These are phyloP conservation scores for Tetracentron sinense DNA, from an alignment of 164 flowering plant genomes.

Conservation along the genomic window DNA sequence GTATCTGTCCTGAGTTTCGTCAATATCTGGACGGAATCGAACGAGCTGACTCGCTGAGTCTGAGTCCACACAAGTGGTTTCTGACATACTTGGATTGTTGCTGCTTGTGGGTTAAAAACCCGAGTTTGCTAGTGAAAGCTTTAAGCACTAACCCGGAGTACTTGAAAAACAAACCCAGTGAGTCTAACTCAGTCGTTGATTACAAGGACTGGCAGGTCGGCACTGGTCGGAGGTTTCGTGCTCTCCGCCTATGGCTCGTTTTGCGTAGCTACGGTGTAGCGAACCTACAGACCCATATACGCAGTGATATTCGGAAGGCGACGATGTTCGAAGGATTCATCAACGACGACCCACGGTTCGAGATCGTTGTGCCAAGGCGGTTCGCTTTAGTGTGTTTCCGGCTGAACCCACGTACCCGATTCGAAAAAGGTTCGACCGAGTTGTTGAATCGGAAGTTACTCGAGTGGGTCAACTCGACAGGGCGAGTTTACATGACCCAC, in stretches of 20 bases:
- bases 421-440: conserved; percentile 13
- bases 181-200: conserved; percentile 45
- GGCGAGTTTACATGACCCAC: conserved; percentile 47
- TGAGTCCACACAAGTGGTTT: conserved; percentile 62
- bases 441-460: conserved; percentile 40
- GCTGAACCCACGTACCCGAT: conserved; percentile 15
- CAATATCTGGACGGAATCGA: conserved; percentile 46
- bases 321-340: conserved; percentile 41
- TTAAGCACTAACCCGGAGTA: conserved; percentile 50
- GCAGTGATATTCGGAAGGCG: conserved; percentile 44
- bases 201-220: conserved; percentile 72
- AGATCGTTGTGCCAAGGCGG: conserved; percentile 42
- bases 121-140: conserved; percentile 24
- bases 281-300: conserved; percentile 44
- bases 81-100: conserved; percentile 51
- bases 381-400: conserved; percentile 60
- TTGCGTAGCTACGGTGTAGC: conserved; percentile 46
- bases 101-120: conserved; percentile 54
- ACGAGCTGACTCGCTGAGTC: conserved; percentile 44
- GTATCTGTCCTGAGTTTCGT: conserved; percentile 67
- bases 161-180: conserved; percentile 44
- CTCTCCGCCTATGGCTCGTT: conserved; percentile 55
- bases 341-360: conserved; percentile 38
- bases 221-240: conserved; percentile 43
- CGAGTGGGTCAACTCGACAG: conserved; percentile 43